A percentile compares a stretch with the other conserved stretches of the same genome.
Conservation (phyloP, 2,329 filamentous ascomycete genomes). For the Pleomassaria siparia region DNA sequence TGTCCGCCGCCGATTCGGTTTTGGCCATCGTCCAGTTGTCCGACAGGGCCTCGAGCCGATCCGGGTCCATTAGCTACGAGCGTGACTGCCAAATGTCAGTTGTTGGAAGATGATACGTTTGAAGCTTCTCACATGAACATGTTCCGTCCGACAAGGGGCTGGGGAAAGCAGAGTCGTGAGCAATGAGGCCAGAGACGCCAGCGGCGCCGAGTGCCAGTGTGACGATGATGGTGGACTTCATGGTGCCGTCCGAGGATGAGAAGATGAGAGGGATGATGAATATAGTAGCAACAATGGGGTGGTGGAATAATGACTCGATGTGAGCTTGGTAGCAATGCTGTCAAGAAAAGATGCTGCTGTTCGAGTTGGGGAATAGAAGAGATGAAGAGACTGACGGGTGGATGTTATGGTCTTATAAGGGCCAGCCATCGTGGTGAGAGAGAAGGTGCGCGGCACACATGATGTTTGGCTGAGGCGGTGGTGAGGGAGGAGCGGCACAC, state of each 20-base stretch:
- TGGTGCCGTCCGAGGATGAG: conserved; percentile 10
- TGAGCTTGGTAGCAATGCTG: background rate
- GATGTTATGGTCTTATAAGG: conserved; percentile 3
- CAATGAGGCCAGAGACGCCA: conserved; percentile 9
- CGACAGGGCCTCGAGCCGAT: conserved; percentile 54
- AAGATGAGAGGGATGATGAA: background rate
- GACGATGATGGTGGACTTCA: conserved; percentile 20
- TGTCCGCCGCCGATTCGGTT: conserved; percentile 58
- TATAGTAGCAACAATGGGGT: conserved; percentile 3
- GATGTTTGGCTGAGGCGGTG: background rate
- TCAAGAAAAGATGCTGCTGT: conserved; percentile 3
- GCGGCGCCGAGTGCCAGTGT: conserved; percentile 21
- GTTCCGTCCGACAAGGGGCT: background rate
- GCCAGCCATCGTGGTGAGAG: background rate
- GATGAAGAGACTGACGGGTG: conserved; percentile 1
- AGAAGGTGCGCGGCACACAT: background rate
- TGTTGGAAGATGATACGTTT: no score
- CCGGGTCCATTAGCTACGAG: conserved; percentile 14
- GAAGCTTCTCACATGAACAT: background rate
- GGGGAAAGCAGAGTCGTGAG: conserved; percentile 4
- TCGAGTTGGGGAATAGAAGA: conserved; percentile 11
- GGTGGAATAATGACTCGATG: background rate
- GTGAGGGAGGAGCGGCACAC: background rate
- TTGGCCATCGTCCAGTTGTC: conserved; percentile 64
- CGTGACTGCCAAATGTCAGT: conserved; percentile 8